Evolutionary conservation across 2,329 filamentous ascomycete species (phyloP).

Genomic region (Hypomyces rosellus): DNA sequence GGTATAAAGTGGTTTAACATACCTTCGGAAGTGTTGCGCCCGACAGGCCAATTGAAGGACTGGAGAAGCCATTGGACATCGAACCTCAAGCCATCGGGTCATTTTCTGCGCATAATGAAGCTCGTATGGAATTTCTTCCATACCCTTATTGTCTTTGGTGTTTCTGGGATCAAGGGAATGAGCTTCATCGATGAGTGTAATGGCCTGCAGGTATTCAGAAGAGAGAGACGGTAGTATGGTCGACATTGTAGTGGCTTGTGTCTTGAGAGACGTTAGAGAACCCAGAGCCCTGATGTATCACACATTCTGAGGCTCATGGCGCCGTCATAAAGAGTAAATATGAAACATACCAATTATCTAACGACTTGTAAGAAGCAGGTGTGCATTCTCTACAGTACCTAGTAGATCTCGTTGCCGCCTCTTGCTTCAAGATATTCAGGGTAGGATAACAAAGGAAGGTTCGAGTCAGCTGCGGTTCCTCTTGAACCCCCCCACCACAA

Average conservation of each 20-base stretch:
- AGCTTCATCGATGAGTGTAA: constrained; percentile 66
- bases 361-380: too few relatives aligned
- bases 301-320: too few relatives aligned
- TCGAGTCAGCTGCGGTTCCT: too few relatives aligned
- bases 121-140: constrained; percentile 59
- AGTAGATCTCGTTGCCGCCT: too few relatives aligned
- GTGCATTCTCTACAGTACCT: too few relatives aligned
- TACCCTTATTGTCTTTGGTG: constrained; percentile 34
- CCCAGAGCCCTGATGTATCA: too few relatives aligned
- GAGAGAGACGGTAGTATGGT: constrained; percentile 26
- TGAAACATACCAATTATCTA: too few relatives aligned
- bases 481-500: too few relatives aligned
- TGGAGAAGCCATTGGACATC: constrained; percentile 56
- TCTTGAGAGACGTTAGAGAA: too few relatives aligned
- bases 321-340: too few relatives aligned
- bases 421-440: too few relatives aligned
- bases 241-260: constrained; percentile 1
- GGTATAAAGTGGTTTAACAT: background rate
- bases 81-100: constrained; percentile 62
- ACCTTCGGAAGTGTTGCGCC: constrained; percentile 75
- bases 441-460: too few relatives aligned
- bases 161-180: constrained; percentile 31
- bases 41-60: constrained; percentile 68
- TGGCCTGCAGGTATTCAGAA: constrained; percentile 42
- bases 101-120: constrained; percentile 77